phyloP scores from a whole-genome alignment of 176 grass and related monocot species.

The Bromus sterilis region DNA sequence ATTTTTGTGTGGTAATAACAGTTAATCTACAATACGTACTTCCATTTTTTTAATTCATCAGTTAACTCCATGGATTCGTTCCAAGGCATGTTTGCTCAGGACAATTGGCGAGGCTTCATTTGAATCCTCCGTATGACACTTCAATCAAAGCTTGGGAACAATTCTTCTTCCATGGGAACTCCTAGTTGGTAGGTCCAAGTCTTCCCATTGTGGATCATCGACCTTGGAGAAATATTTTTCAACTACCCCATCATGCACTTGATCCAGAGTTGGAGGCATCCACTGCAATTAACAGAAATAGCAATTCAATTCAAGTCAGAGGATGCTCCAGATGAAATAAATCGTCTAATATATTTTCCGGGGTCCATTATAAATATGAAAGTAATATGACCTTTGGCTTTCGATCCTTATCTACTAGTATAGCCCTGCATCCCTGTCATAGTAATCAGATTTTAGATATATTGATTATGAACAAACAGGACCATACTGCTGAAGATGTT shows the following conservation, averaged over 20 bases:
- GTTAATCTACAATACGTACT: neutral
- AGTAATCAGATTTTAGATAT: constrained; percentile 14
- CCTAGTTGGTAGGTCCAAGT: constrained; percentile 47
- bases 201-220: constrained; percentile 68
- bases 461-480: neutral
- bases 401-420: constrained; percentile 78
- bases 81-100: neutral
- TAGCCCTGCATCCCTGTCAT: constrained; percentile 83
- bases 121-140: neutral
- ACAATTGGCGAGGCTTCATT: neutral
- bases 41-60: constrained; percentile 8
- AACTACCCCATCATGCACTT: constrained; percentile 45
- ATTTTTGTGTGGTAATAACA: neutral
- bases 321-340: neutral
- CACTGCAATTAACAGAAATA: constrained; percentile 54
- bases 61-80: neutral
- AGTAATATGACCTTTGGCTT: constrained; percentile 68
- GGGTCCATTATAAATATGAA: neutral
- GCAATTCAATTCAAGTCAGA: neutral
- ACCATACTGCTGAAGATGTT: neutral
- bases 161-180: constrained; percentile 23
- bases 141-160: constrained; percentile 60
- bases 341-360: neutral
- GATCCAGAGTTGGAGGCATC: constrained; percentile 67
- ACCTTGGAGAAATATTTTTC: constrained; percentile 68